phyloP scores from a whole-genome alignment of 768 basidiomycete species.

The Suillus subluteus region DNA sequence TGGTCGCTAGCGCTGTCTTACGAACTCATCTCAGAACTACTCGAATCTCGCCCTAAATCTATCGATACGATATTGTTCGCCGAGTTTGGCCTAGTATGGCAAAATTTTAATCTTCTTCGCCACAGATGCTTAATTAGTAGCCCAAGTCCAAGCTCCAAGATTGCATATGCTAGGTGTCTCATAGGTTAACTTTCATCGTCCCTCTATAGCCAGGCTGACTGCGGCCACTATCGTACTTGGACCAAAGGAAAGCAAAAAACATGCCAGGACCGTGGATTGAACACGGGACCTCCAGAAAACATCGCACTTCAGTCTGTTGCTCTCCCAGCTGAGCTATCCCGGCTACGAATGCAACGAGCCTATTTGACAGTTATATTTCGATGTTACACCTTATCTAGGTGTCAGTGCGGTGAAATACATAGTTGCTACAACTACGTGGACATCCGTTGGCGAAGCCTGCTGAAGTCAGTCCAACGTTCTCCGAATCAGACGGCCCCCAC shows the following conservation, averaged over 20 bases:
- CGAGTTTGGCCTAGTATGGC: no score
- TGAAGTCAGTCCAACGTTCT: neutral
- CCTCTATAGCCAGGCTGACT: neutral
- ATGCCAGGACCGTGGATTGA: slow-evolving; percentile 50
- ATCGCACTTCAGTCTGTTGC: slow-evolving; percentile 38
- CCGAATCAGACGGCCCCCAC: neutral
- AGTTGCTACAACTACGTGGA: slow-evolving; percentile 2
- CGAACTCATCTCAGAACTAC: neutral
- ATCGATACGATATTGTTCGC: no score
- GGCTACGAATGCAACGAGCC: slow-evolving; percentile 10
- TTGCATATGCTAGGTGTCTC: neutral
- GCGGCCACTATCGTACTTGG: neutral
- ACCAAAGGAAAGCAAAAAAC: slow-evolving; percentile 16
- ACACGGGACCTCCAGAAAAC: slow-evolving; percentile 47
- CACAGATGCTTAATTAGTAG: no score
- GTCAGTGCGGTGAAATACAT: neutral
- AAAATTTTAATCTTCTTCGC: no score
- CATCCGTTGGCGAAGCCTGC: neutral
- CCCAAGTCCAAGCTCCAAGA: neutral
- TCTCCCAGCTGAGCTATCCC: slow-evolving; percentile 43
- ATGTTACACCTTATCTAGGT: neutral
- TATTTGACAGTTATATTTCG: neutral
- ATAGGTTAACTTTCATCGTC: neutral
- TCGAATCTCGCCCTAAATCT: no score
- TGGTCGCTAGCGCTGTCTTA: neutral